These are phyloP conservation scores for Linnemannia exigua DNA, from an alignment of 192 early-diverging fungal genomes.

Conservation along the genomic window DNA sequence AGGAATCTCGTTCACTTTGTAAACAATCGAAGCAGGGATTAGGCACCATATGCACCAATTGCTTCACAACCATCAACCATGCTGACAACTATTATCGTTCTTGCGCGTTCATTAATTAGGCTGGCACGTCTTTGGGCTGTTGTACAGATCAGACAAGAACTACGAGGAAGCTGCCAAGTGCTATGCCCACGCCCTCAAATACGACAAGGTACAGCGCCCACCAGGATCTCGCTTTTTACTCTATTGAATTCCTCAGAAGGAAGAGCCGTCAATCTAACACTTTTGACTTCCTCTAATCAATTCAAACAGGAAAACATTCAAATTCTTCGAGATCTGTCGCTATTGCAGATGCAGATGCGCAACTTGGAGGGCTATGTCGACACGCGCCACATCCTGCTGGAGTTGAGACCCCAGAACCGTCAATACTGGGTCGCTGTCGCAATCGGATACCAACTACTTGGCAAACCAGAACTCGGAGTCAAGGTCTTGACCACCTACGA, in stretches of 20 bases:
- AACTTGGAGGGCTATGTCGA: constrained; percentile 87
- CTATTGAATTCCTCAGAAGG: background rate
- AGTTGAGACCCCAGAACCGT: constrained; percentile 74
- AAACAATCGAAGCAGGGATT: background rate
- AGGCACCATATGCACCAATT: background rate
- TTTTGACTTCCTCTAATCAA: background rate
- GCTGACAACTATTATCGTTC: background rate
- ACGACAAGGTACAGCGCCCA: constrained; percentile 60
- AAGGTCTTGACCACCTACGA: constrained; percentile 79
- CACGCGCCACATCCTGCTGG: constrained; percentile 76
- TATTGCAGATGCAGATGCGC: constrained; percentile 89
- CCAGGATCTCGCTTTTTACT: background rate
- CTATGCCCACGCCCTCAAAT: constrained; percentile 88
- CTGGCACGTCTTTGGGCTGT: constrained; percentile 95
- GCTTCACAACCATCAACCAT: background rate
- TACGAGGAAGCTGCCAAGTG: constrained; percentile 92
- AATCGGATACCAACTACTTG: constrained; percentile 83
- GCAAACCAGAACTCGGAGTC: constrained; percentile 79
- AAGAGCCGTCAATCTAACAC: background rate
- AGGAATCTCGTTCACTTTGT: constrained; percentile 12
- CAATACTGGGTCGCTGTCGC: constrained; percentile 90
- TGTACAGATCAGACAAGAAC: constrained; percentile 91
- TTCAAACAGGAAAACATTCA: constrained; percentile 81
- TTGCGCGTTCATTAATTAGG: constrained; percentile 54
- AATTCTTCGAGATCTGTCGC: constrained; percentile 90